Evolutionary conservation across 441 rosid species (phyloP).

Genomic region (Pelargonium cotyledonis): DNA sequence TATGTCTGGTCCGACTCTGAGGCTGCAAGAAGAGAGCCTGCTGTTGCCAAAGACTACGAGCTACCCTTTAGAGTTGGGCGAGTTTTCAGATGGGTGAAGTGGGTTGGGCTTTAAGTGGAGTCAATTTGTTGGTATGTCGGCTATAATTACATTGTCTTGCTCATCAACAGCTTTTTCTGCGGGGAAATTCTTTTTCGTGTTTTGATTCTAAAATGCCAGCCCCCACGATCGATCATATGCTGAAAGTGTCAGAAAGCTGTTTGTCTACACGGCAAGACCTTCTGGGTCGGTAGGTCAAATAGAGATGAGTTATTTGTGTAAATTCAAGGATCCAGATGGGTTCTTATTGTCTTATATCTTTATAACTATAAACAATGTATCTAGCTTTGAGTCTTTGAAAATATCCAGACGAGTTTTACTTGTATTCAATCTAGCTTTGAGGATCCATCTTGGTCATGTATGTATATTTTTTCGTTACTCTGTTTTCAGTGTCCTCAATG

Average conservation of each 20-base stretch:
- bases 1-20: conserved; percentile 89
- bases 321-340: conserved; percentile 28
- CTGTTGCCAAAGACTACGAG: conserved; percentile 72
- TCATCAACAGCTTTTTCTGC: conserved; percentile 13
- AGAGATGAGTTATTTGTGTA: conserved; percentile 36
- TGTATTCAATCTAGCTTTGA: conserved; percentile 6
- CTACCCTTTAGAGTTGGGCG: conserved; percentile 79
- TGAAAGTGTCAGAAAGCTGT: too few species aligned
- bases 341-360: conserved; percentile 33
- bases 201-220: conserved; percentile 7
- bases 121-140: background rate
- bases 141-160: background rate
- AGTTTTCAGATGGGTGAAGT: conserved; percentile 87
- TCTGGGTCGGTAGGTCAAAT: conserved; percentile 24
- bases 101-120: conserved; percentile 71
- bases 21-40: conserved; percentile 74
- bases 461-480: conserved; percentile 23
- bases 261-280: conserved; percentile 19
- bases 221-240: too few species aligned
- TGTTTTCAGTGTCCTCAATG: background rate
- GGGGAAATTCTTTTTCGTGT: conserved; percentile 4
- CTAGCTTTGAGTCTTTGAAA: conserved; percentile 26
- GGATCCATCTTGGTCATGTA: conserved; percentile 10
- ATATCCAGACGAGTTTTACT: conserved; percentile 8
- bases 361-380: conserved; percentile 20